Conservation (phyloP, 805 yeast genomes). For the Candida koratica region DNA sequence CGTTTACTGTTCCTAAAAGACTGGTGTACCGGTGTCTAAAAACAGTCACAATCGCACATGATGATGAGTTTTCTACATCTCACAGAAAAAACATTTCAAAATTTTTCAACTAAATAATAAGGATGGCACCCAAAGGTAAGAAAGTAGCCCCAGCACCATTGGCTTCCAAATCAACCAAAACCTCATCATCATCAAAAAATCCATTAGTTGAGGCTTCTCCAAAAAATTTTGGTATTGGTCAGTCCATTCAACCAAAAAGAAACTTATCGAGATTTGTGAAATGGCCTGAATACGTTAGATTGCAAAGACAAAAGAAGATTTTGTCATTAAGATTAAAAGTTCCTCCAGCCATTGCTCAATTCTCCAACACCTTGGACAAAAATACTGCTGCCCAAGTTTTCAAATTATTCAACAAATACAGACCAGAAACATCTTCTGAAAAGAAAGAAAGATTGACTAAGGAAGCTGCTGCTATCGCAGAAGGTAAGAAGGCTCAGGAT, state of each 20-base stretch:
- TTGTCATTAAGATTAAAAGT: constrained; percentile 94
- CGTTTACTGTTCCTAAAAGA: background rate
- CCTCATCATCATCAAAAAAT: constrained; percentile 48
- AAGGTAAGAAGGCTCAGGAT: constrained; percentile 95
- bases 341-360: constrained; percentile 97
- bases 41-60: constrained; percentile 4
- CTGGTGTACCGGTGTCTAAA: background rate
- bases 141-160: constrained; percentile 47
- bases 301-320: constrained; percentile 98
- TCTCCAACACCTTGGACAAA: constrained; percentile 94
- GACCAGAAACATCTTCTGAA: constrained; percentile 96
- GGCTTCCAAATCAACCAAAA: constrained; percentile 31
- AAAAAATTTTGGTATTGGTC: constrained; percentile 95
- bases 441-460: constrained; percentile 98
- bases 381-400: constrained; percentile 97
- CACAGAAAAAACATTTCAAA: constrained; percentile 5
- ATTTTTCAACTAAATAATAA: constrained; percentile 1
- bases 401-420: constrained; percentile 97
- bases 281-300: constrained; percentile 98
- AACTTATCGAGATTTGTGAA: constrained; percentile 95
- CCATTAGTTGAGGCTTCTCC: constrained; percentile 89
- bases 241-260: constrained; percentile 91
- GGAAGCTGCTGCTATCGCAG: constrained; percentile 99
- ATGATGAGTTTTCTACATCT: background rate
- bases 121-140: constrained; percentile 21